Evolutionary conservation across 208 protist genomes (phyloP).

Genomic region (Novymonas esmeraldas): DNA sequence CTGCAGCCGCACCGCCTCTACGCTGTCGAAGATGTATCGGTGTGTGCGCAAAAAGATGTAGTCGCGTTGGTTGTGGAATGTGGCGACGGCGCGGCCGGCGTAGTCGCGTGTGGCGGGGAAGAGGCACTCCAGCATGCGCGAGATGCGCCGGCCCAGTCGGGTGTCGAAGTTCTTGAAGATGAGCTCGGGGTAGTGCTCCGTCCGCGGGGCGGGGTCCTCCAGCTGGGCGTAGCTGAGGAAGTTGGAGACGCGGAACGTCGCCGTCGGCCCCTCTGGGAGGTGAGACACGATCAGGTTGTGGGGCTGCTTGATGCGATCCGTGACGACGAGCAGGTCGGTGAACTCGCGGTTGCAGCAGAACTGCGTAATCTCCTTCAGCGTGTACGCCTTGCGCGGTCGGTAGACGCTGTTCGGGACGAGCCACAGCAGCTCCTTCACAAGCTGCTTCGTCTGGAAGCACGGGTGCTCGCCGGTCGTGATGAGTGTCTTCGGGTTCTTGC

Average conservation of each 20-base stretch:
- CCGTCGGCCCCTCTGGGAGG: conserved; percentile 89
- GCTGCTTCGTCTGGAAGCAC: conserved; percentile 80
- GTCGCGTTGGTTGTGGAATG: conserved; percentile 95
- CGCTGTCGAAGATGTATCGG: conserved; percentile 92
- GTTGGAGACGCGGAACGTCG: conserved; percentile 89
- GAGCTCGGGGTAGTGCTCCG: conserved; percentile 94
- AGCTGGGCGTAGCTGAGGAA: conserved; percentile 84
- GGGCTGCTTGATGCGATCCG: conserved; percentile 86
- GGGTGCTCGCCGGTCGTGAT: conserved; percentile 92
- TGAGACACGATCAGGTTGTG: conserved; percentile 90
- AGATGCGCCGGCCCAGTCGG: conserved; percentile 85
- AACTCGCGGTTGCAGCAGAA: conserved; percentile 89
- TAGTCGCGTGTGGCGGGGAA: conserved; percentile 91
- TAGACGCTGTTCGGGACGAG: conserved; percentile 90
- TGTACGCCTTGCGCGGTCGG: conserved; percentile 87
- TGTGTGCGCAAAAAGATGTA: conserved; percentile 95
- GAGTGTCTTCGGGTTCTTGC: conserved; percentile 75
- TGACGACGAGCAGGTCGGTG: conserved; percentile 91
- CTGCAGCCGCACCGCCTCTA: conserved; percentile 88
- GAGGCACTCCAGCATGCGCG: conserved; percentile 85
- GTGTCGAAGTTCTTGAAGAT: conserved; percentile 96
- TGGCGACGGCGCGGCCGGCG: conserved; percentile 88
- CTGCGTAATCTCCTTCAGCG: conserved; percentile 92
- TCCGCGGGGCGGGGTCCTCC: conserved; percentile 76
- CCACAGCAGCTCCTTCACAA: conserved; percentile 91